These are phyloP conservation scores for Rugonectria rugulosa DNA, from an alignment of 2,329 filamentous ascomycete genomes.

Conservation along the genomic window DNA sequence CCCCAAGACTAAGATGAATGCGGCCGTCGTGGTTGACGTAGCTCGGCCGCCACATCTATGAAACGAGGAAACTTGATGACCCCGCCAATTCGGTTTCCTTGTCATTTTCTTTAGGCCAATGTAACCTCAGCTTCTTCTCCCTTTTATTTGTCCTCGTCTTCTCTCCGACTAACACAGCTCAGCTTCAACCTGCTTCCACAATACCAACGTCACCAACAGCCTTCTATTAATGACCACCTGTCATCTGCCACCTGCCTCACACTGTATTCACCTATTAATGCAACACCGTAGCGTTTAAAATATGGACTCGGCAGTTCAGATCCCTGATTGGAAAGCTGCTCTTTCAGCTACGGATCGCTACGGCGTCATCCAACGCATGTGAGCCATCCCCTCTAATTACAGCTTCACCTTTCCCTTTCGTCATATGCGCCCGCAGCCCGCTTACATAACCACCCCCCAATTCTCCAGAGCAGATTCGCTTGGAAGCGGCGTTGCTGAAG, in stretches of 20 bases:
- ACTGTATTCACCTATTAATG: too few species aligned
- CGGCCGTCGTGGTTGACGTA: background rate
- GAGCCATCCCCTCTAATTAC: conserved; percentile 11
- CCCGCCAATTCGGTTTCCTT: background rate
- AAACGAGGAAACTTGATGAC: background rate
- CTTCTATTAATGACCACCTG: background rate
- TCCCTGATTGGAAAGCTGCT: conserved; percentile 55
- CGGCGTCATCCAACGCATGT: conserved; percentile 64
- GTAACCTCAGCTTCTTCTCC: too few species aligned
- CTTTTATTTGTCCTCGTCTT: background rate
- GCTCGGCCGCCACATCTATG: background rate
- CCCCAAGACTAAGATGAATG: background rate
- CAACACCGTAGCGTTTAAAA: background rate
- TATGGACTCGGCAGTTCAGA: conserved; percentile 25
- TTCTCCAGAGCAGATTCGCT: conserved; percentile 41
- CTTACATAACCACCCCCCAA: conserved; percentile 1
- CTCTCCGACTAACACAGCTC: background rate
- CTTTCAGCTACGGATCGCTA: conserved; percentile 68
- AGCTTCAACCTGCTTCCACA: background rate
- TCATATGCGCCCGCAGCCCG: background rate
- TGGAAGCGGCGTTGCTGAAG: conserved; percentile 49
- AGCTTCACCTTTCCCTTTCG: background rate
- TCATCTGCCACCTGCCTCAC: background rate
- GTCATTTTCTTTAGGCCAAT: background rate
- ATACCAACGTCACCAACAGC: conserved; percentile 6